Evolutionary conservation across 441 rosid species (phyloP).

Genomic region (Brassica balearica): DNA sequence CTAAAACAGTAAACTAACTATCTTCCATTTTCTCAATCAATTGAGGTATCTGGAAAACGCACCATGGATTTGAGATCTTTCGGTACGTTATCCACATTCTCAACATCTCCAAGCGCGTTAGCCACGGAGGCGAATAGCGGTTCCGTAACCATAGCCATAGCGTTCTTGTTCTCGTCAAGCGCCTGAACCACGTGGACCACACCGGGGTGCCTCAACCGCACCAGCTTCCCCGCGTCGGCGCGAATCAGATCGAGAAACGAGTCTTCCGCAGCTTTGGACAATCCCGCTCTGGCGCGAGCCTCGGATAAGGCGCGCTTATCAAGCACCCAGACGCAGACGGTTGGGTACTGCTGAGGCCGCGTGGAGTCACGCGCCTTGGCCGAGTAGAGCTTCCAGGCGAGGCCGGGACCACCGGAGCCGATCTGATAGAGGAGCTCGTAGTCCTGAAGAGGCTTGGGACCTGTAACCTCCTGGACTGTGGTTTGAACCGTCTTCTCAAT

Average conservation of each 20-base stretch:
- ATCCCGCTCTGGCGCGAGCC: constrained; percentile 70
- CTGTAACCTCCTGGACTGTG: constrained; percentile 94
- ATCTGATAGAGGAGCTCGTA: constrained; percentile 85
- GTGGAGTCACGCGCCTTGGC: constrained; percentile 80
- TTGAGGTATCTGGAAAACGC: constrained; percentile 13
- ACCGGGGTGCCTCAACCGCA: constrained; percentile 89
- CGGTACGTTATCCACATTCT: constrained; percentile 72
- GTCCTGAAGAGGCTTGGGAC: constrained; percentile 92
- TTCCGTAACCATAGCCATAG: constrained; percentile 94
- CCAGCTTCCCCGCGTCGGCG: constrained; percentile 76
- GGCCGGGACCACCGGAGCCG: constrained; percentile 95
- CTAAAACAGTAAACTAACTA: constrained; percentile 12
- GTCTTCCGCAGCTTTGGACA: constrained; percentile 81
- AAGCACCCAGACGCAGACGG: constrained; percentile 88
- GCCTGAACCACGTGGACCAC: constrained; percentile 94
- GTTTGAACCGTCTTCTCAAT: constrained; percentile 95
- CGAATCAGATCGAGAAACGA: constrained; percentile 76
- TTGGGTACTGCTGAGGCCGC: constrained; percentile 82
- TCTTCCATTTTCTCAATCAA: background rate
- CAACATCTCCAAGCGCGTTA: constrained; percentile 78
- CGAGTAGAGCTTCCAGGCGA: constrained; percentile 85
- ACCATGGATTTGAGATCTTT: constrained; percentile 89
- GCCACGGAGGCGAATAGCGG: constrained; percentile 87
- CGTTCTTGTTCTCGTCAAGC: constrained; percentile 83
- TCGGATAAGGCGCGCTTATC: constrained; percentile 79